phyloP scores from a whole-genome alignment of 441 rosid genomes.

The Theobroma grandiflorum region DNA sequence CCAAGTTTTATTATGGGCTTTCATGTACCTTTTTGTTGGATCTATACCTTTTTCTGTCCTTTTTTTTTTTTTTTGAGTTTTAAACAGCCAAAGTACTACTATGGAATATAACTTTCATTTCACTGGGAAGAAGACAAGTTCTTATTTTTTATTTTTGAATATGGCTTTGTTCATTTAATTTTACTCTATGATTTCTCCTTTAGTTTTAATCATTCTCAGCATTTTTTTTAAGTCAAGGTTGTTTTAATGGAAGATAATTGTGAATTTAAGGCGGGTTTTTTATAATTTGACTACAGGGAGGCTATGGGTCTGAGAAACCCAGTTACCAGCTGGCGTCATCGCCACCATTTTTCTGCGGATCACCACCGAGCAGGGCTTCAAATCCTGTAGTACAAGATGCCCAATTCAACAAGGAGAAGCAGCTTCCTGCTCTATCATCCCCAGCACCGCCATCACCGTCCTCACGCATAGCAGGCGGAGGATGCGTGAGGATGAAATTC shows the following conservation, averaged over 20 bases:
- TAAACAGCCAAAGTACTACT: too few relatives aligned
- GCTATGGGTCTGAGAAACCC: constrained; percentile 39
- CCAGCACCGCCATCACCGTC: constrained; percentile 44
- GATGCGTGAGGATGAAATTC: constrained; percentile 55
- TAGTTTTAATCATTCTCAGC: too few relatives aligned
- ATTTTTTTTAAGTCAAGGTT: too few relatives aligned
- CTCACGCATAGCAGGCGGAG: constrained; percentile 44
- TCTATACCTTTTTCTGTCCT: not conserved
- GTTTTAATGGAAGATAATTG: not conserved
- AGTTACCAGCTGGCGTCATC: constrained; percentile 48
- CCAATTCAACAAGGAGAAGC: constrained; percentile 51
- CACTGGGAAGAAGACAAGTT: not conserved
- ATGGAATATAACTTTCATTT: not conserved
- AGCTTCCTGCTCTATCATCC: constrained; percentile 22
- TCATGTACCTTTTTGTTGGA: not conserved
- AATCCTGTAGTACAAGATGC: constrained; percentile 74
- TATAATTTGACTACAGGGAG: constrained; percentile 42
- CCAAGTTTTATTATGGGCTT: not conserved
- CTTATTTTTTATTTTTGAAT: too few relatives aligned
- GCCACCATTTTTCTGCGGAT: constrained; percentile 68
- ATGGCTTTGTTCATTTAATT: too few relatives aligned
- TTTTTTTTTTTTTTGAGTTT: not conserved
- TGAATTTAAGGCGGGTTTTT: not conserved
- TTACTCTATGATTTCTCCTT: not conserved
- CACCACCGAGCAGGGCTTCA: constrained; percentile 67